phyloP scores from a whole-genome alignment of 441 rosid genomes.

The Isatis lusitanica region DNA sequence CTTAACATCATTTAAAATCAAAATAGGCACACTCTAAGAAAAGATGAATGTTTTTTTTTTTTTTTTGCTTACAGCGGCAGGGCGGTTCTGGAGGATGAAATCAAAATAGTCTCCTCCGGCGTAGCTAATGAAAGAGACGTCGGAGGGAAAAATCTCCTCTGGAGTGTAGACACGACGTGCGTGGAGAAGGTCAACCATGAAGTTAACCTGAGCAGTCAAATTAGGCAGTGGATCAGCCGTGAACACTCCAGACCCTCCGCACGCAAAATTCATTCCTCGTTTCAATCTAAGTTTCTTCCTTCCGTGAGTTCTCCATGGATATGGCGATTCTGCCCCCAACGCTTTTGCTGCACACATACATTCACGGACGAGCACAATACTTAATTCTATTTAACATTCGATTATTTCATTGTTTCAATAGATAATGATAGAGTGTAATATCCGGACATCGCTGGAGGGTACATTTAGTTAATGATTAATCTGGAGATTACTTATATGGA shows the following conservation, averaged over 20 bases:
- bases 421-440: no score
- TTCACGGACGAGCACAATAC: no score
- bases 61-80: constrained; percentile 32
- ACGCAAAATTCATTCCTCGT: constrained; percentile 72
- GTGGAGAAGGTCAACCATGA: constrained; percentile 40
- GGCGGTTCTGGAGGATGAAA: constrained; percentile 33
- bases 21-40: background rate
- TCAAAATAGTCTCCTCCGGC: constrained; percentile 61
- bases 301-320: constrained; percentile 44
- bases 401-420: no score
- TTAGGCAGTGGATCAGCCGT: constrained; percentile 40
- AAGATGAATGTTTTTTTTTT: background rate
- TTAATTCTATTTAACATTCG: no score
- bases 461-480: no score
- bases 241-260: constrained; percentile 72
- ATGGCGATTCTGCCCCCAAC: constrained; percentile 50
- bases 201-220: constrained; percentile 65
- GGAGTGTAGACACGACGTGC: constrained; percentile 36
- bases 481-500: no score
- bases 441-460: no score
- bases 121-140: constrained; percentile 46
- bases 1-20: no score
- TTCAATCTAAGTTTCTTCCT: constrained; percentile 29
- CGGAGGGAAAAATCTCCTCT: constrained; percentile 37
- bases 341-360: constrained; percentile 16